Evolutionary conservation across 192 early-diverging fungal species (phyloP), one percentile per base, ranked within the genome.

Genomic region (Backusella mclennaniae): DNA sequence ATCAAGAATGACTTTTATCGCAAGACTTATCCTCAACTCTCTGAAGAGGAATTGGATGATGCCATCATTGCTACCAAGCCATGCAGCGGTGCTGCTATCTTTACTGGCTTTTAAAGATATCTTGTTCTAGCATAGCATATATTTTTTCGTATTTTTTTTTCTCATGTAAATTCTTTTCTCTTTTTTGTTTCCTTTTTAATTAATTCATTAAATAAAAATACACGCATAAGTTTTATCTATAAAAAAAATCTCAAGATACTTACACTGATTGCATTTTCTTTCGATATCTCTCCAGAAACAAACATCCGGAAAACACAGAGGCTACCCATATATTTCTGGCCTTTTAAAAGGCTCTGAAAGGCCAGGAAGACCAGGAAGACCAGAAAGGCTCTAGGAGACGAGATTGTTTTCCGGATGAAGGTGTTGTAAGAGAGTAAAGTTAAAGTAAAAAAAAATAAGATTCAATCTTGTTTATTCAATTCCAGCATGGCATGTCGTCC

Each of bases 1-100:
- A 69, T 96, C 67, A 92, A 88, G 74, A 86, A 89, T 39, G 80
- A 89, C 17, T 96, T 90, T 77, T 96, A 92, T 73, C 74, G 66
- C 31, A 86, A 85, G 77, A 80, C 83, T 41, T 80, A 82, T 67
- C 88, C 90, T 14, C n/a, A 87, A 4, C 70, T 93, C 26, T 76
- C 83, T 6, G 82, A 73, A 9, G 73, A 83, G 19, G 72, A 87
- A n/a, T 76, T 91, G 17, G 83, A 87, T 26, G 81, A 87, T 67
- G 85, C 86, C 2, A 79, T 91, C 35, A 86, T 92, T 66, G 74
- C 85, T 15, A 84, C 85, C 11, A 80, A 85, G 35, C 87, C 79
- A 14, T 79, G 86, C 1, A 77, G 82, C 59, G 86, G 86, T 7
- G 76, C 84, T 11, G 82, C 82, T 42, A 79, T 87, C 0, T 87